Base-by-base conservation (phyloP, 1,139 yeast species). In the Schizosaccharomyces versatilis region DNA sequence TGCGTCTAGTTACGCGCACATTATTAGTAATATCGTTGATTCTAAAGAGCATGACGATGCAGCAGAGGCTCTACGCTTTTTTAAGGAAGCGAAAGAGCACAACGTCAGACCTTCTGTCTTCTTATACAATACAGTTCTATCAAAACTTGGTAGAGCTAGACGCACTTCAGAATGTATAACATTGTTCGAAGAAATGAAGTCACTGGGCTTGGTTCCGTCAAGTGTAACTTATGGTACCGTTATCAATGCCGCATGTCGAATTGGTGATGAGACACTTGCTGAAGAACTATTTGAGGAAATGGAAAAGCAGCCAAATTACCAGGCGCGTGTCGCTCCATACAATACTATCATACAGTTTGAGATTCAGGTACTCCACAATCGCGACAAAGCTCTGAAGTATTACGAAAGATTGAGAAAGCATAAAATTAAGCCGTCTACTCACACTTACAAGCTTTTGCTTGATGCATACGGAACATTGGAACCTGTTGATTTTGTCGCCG, bases 191-290 rank as follows among this genome's bases (percentile, higher is more conserved):
- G 68, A 67, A 53, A 69, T 70, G 72, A 64, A 61, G 3, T 54
- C 48, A 10, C 56, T 58, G n/a, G 62, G 62, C 10, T 61, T 67
- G 54, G 60, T 59, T 52, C 63, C 65, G 56, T 61, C 61, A 17
- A 63, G 64, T 40, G 64, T 68, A 38, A 69, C 73, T 1, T 70
- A 68, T 56, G 73, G 72, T 15, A 66, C 70, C n/a, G 65, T 70
- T 66, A 68, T 71, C 55, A 63, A 65, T 51, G 71, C 71, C 7
- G 65, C 69, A 52, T 67, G 71, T 54, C 63, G 69, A 1, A 67
- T 68, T 10, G 70, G 67, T 8, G 66, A 68, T 47, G 68, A 62
- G 12, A 62, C 54, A 12, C 57, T 56, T 38, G 73, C 73, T 1
- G 61, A 60, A 54, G 56, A 56, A 17, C 59, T 69, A 38, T 67